phyloP scores from a whole-genome alignment of 768 basidiomycete genomes.

The Phanerochaete carnosa region DNA sequence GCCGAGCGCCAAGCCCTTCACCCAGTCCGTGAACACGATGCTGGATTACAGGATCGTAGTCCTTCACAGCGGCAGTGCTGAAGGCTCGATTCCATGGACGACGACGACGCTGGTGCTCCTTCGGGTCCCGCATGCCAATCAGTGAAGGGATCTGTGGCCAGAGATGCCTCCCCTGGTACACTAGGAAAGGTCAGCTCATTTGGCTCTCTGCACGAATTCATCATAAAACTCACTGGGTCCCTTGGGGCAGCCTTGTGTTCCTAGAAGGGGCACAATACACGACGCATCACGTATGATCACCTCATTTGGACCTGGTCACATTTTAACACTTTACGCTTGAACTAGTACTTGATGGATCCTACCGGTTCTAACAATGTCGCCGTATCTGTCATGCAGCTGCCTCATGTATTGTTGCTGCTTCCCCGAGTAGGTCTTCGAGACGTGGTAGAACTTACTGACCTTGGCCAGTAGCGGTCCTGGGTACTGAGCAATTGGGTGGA shows the following conservation, averaged over 20 bases:
- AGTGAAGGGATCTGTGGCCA: background rate
- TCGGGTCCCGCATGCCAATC: background rate
- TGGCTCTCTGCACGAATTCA: background rate
- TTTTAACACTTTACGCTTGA: background rate
- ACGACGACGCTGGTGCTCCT: background rate
- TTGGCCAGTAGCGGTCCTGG: constrained; percentile 46
- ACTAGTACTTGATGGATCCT: constrained; percentile 10
- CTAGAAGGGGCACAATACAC: background rate
- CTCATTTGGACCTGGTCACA: background rate
- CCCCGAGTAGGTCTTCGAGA: constrained; percentile 20
- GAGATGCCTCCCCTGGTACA: background rate
- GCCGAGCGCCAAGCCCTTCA: background rate
- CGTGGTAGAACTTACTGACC: constrained; percentile 38
- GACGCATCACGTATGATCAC: background rate
- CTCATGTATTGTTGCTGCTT: constrained; percentile 44
- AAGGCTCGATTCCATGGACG: background rate
- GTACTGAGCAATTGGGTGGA: constrained; percentile 49
- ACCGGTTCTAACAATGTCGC: constrained; percentile 58
- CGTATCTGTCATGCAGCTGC: constrained; percentile 52
- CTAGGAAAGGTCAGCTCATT: background rate
- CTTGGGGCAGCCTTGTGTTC: background rate
- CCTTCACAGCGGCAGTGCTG: background rate
- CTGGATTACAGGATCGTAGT: background rate
- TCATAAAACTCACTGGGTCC: background rate
- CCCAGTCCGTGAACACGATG: background rate